Evolutionary conservation across 2,329 filamentous ascomycete species (phyloP), one percentile per base, ranked within the genome.

Genomic region (Hortaea werneckii): DNA sequence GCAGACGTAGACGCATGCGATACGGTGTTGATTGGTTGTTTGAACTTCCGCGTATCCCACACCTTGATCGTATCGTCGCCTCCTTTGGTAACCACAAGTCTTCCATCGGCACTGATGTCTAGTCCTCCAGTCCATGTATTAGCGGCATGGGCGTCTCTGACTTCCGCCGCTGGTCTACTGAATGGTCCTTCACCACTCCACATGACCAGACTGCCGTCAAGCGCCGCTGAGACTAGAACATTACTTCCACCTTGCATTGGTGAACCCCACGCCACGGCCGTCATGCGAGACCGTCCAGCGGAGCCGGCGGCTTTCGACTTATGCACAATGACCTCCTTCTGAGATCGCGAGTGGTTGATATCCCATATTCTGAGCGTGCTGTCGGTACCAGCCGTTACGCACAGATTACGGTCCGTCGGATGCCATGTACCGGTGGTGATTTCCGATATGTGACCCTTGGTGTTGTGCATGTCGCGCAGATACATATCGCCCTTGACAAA

Each of bases 401-500:
- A 94, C 0, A 89, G 58, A 54, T 95, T 88, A 59, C 77, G 82
- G 62, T 95, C 82, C 2, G 81, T 82, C 0, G 92, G 92, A 65
- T 90, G 87, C 92, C 92, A 98, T 35, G 83, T 84, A 20, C 87
- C 90, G 20, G 83, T 85, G 3, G 87, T 88, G 37, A 95, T 79
- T 66, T 95, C 92, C 4, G 89, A 89, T 43, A 95, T 82, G 66
- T 98, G 92, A 1, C 92, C 92, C 64, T 95, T 96, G 4, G 92
- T 98, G 63, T 96, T 89, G 67, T 95, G 80, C 84, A 96, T 94
- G 64, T 98, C 92, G 45, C 90, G 79, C 54, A 98, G 70, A 59
- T 98, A 98, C 89, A 96, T 96, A 63, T 98, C 92, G 40, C 92
- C 92, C 68, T 98, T 98, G 55, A 88, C 83, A 54, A 95, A 96